A percentile compares a stretch with the other conserved stretches of the same genome.
Evolutionary conservation across 805 yeast genomes (phyloP).

Genomic region (Tetrapisispora nanseiensis): DNA sequence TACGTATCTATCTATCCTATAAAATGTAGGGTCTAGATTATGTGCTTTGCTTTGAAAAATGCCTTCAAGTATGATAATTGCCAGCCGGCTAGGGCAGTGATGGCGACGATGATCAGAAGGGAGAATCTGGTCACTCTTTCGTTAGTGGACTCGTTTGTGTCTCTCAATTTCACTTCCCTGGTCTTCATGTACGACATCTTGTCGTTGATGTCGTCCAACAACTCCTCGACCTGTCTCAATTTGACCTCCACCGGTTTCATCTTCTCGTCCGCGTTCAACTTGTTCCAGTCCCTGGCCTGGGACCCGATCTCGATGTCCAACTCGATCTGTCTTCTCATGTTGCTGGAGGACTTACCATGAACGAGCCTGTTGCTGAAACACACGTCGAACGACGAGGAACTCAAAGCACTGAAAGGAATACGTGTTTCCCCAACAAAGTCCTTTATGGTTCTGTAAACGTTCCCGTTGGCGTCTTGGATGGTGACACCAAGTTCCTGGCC

Average conservation of each 20-base stretch:
- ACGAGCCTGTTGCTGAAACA: conserved; percentile 63
- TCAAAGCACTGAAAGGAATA: conserved; percentile 77
- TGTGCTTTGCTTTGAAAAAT: conserved; percentile 82
- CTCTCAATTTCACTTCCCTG: conserved; percentile 89
- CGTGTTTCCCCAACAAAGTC: conserved; percentile 63
- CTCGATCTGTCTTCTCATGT: conserved; percentile 61
- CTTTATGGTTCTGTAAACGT: conserved; percentile 69
- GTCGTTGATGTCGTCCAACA: conserved; percentile 67
- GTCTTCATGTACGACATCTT: conserved; percentile 75
- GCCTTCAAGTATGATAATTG: conserved; percentile 86
- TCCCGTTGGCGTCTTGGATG: conserved; percentile 71
- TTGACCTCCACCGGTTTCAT: conserved; percentile 89
- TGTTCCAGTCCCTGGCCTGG: conserved; percentile 96
- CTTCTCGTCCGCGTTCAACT: conserved; percentile 83
- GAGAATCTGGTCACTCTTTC: conserved; percentile 86
- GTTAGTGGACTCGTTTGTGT: conserved; percentile 94
- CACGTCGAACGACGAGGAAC: conserved; percentile 78
- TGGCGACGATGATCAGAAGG: conserved; percentile 51
- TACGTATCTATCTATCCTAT: too few relatives aligned
- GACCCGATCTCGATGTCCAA: conserved; percentile 92
- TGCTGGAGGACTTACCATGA: conserved; percentile 30
- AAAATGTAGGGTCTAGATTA: conserved; percentile 29
- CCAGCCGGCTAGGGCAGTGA: conserved; percentile 81
- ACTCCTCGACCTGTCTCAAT: conserved; percentile 75
- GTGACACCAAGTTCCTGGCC: conserved; percentile 70